Evolutionary conservation across 805 yeast genomes (phyloP).

Genomic region (Yarrowia sp.): DNA sequence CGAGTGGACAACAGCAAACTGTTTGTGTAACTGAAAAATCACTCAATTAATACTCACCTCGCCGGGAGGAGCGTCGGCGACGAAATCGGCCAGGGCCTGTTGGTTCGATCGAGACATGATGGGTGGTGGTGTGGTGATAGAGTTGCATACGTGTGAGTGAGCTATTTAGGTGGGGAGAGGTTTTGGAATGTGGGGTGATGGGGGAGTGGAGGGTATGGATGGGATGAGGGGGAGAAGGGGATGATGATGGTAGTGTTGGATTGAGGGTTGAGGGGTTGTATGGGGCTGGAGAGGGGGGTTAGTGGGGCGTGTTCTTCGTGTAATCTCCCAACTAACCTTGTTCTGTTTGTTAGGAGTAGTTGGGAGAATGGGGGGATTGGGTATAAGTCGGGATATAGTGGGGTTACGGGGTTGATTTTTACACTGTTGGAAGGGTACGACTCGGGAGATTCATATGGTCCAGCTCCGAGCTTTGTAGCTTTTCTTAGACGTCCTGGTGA

Average conservation of each 20-base stretch:
- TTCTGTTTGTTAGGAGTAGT: too few species aligned
- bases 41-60: slow-evolving; percentile 42
- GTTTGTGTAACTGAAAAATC: not conserved
- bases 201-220: not conserved
- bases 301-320: too few species aligned
- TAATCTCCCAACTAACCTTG: too few species aligned
- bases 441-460: too few species aligned
- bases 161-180: not conserved
- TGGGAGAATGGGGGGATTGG: too few species aligned
- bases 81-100: slow-evolving; percentile 35
- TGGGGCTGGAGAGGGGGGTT: too few species aligned
- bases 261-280: too few species aligned
- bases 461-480: too few species aligned
- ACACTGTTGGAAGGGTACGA: too few species aligned
- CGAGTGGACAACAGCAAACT: not conserved
- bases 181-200: not conserved
- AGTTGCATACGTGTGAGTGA: slow-evolving; percentile 23
- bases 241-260: not conserved
- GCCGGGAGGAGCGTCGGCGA: slow-evolving; percentile 59
- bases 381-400: too few species aligned
- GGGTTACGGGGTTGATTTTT: too few species aligned
- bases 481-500: too few species aligned
- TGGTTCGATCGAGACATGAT: slow-evolving; percentile 22
- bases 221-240: not conserved
- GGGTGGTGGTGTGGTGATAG: not conserved